These are phyloP conservation scores for Sarocladiaceae sp. DNA, from an alignment of 2,329 filamentous ascomycete species.

Conservation along the genomic window DNA sequence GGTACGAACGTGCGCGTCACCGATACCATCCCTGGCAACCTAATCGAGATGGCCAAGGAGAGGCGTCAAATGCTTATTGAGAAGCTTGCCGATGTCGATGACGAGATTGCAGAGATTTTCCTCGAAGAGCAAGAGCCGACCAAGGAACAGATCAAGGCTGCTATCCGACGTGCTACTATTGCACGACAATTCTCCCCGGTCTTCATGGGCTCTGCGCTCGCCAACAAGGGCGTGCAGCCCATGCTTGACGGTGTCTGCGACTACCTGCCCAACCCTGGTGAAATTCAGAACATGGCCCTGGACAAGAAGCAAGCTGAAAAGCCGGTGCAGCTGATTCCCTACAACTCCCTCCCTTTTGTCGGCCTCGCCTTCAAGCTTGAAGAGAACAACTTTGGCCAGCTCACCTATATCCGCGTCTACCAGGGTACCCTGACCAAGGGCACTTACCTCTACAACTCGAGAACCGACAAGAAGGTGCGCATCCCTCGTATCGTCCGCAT, in stretches of 20 bases:
- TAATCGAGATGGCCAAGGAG: conserved; percentile 70
- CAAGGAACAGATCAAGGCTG: conserved; percentile 77
- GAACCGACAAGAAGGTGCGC: conserved; percentile 92
- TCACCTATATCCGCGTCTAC: conserved; percentile 98
- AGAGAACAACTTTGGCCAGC: conserved; percentile 96
- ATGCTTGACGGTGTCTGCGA: conserved; percentile 97
- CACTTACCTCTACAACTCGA: conserved; percentile 85
- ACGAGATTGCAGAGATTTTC: conserved; percentile 94
- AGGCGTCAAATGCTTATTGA: conserved; percentile 84
- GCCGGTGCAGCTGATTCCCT: conserved; percentile 80
- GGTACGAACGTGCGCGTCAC: conserved; percentile 71
- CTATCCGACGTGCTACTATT: conserved; percentile 88
- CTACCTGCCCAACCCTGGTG: conserved; percentile 84
- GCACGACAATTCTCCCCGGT: conserved; percentile 86
- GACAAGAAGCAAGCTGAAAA: conserved; percentile 75
- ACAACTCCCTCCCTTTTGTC: conserved; percentile 89
- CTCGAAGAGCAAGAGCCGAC: conserved; percentile 80
- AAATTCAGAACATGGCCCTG: conserved; percentile 84
- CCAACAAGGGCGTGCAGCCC: conserved; percentile 90
- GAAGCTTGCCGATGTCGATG: conserved; percentile 93
- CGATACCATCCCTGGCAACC: conserved; percentile 76
- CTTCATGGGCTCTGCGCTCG: conserved; percentile 91
- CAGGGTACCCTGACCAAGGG: conserved; percentile 88
- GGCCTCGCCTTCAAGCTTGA: conserved; percentile 97
- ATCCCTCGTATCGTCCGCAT: conserved; percentile 96